phyloP scores from a whole-genome alignment of 306 rosid species.

The Vigna nakashimae region DNA sequence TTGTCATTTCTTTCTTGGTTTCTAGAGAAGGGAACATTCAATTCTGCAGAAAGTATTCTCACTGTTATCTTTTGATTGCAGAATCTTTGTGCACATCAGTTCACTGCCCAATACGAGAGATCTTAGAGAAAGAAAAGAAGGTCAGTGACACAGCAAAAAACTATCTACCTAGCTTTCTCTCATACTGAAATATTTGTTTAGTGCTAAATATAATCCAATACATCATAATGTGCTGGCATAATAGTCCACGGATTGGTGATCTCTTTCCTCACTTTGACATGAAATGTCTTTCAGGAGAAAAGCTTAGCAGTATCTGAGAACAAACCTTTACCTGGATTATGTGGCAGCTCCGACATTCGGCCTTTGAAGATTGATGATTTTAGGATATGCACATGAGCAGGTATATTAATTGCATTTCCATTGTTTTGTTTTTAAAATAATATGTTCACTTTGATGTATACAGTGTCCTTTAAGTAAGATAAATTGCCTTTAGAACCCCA shows the following conservation, averaged over 20 bases:
- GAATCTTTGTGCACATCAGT: slow-evolving; percentile 56
- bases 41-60: slow-evolving; percentile 30
- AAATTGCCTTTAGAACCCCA: not conserved
- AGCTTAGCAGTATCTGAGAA: slow-evolving; percentile 69
- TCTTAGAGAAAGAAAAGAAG: slow-evolving; percentile 58
- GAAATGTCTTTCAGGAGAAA: slow-evolving; percentile 71
- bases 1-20: slow-evolving; percentile 26
- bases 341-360: slow-evolving; percentile 78
- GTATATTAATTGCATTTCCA: slow-evolving; percentile 46
- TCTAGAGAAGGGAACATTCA: slow-evolving; percentile 29
- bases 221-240: not conserved
- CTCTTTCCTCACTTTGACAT: slow-evolving; percentile 35
- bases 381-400: slow-evolving; percentile 90
- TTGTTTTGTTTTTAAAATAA: not conserved
- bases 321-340: slow-evolving; percentile 73
- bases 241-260: not conserved
- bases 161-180: not conserved
- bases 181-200: not conserved
- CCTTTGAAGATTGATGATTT: slow-evolving; percentile 87
- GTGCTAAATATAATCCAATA: slow-evolving; percentile 4
- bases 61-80: slow-evolving; percentile 46
- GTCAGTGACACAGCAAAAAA: slow-evolving; percentile 46
- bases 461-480: not conserved
- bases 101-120: slow-evolving; percentile 55
- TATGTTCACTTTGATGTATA: slow-evolving; percentile 14